Conservation (phyloP, 2,329 filamentous ascomycete genomes). For the Neonectria faginata region DNA sequence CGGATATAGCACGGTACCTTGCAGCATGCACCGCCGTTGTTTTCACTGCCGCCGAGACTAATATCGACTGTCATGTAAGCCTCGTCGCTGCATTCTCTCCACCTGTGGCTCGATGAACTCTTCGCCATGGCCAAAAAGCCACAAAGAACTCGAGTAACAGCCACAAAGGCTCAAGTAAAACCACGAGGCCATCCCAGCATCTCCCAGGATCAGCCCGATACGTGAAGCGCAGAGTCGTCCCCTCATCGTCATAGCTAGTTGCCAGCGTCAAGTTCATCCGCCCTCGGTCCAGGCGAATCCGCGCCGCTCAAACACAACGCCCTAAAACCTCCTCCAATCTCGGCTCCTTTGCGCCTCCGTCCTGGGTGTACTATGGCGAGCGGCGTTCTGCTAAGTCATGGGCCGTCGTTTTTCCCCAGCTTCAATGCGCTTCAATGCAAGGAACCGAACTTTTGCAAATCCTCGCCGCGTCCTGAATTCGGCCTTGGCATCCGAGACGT, state of each 20-base stretch:
- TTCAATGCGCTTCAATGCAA: neutral
- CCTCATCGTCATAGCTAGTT: neutral
- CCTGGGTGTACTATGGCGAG: neutral
- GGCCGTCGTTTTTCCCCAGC: neutral
- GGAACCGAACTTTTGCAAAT: neutral
- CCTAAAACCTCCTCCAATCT: constrained; percentile 1
- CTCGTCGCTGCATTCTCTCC: neutral
- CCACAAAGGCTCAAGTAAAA: neutral
- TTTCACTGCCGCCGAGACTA: neutral
- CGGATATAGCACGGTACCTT: constrained; percentile 4
- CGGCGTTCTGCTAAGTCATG: neutral
- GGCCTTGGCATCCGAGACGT: constrained; percentile 14
- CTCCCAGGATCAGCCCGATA: neutral
- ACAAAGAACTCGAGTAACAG: neutral
- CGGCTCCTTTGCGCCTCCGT: neutral
- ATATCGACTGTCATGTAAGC: too few species aligned
- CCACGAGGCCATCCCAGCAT: neutral
- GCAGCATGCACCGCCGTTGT: neutral
- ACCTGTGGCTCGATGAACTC: neutral
- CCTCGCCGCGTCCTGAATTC: neutral
- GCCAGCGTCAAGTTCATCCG: constrained; percentile 15
- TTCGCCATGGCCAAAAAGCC: neutral
- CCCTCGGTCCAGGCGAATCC: constrained; percentile 10
- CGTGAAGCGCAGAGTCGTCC: neutral
- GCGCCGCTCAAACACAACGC: constrained; percentile 19